phyloP scores from a whole-genome alignment of 495 filamentous ascomycete genomes.

The Patellaria atrata region DNA sequence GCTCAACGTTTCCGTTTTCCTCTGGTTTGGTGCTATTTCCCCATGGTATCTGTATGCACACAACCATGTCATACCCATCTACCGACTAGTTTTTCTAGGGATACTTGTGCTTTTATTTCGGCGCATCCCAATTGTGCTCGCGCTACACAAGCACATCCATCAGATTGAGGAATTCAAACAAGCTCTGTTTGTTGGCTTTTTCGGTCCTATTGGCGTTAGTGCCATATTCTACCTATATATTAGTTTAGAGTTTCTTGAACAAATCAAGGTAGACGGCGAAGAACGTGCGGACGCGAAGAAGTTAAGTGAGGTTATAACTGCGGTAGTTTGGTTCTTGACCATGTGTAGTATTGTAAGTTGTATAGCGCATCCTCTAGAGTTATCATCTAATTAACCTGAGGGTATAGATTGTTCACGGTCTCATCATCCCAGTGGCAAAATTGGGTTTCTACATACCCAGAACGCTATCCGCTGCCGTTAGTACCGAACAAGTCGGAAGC shows the following conservation, averaged over 20 bases:
- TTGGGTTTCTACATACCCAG: conserved; percentile 65
- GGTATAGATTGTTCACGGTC: conserved; percentile 65
- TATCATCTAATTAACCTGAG: conserved; percentile 12
- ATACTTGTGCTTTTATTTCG: conserved; percentile 70
- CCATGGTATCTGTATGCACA: conserved; percentile 60
- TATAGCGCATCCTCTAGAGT: background rate
- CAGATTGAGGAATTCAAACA: conserved; percentile 64
- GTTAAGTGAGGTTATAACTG: conserved; percentile 46
- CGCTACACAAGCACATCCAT: conserved; percentile 58
- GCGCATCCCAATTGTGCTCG: conserved; percentile 62
- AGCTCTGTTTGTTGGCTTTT: conserved; percentile 79
- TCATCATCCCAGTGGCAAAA: conserved; percentile 75
- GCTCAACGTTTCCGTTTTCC: conserved; percentile 75
- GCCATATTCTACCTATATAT: conserved; percentile 84
- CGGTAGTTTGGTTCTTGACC: conserved; percentile 78
- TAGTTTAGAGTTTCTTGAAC: conserved; percentile 50
- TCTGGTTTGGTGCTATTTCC: conserved; percentile 83
- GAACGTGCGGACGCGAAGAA: conserved; percentile 50
- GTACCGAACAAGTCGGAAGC: conserved; percentile 23
- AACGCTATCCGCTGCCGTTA: conserved; percentile 51
- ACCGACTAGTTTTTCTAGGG: conserved; percentile 62
- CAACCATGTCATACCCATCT: conserved; percentile 59
- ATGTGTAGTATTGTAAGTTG: conserved; percentile 71
- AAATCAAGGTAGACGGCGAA: conserved; percentile 38
- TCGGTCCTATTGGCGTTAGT: conserved; percentile 88